Percentiles rank a stretch among this genome's conserved stretches.
These are phyloP conservation scores for Seiridium cupressi DNA, from an alignment of 2,329 filamentous ascomycete species.

Conservation along the genomic window DNA sequence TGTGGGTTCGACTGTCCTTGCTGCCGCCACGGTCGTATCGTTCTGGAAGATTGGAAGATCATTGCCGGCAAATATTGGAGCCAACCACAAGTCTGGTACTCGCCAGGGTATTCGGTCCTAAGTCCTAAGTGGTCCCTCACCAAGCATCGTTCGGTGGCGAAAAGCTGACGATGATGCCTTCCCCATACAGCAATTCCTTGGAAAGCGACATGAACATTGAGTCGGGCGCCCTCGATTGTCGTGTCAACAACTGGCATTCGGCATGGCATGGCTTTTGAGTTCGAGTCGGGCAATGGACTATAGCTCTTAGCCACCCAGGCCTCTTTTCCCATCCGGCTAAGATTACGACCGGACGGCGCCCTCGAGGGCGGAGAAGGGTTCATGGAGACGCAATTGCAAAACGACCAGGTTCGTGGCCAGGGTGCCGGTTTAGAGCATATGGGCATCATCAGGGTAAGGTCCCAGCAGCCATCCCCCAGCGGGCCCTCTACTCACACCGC, in stretches of 20 bases:
- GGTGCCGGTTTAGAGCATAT: not conserved
- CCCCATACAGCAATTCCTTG: slow-evolving; percentile 1
- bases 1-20: not conserved
- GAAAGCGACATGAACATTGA: not conserved
- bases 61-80: slow-evolving; percentile 7
- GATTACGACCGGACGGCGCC: too few species aligned
- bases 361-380: not conserved
- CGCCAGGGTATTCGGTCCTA: slow-evolving; percentile 5
- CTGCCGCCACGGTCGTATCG: not conserved
- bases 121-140: slow-evolving; percentile 5
- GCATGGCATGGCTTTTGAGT: not conserved
- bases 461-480: not conserved
- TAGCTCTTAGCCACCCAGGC: not conserved
- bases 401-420: not conserved
- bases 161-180: not conserved
- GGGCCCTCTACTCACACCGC: not conserved
- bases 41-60: slow-evolving; percentile 8
- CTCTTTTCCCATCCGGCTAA: too few species aligned
- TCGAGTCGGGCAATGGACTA: not conserved
- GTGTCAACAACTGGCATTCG: not conserved
- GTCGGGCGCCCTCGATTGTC: not conserved
- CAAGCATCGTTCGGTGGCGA: not conserved
- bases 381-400: not conserved
- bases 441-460: not conserved
- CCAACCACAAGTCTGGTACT: slow-evolving; percentile 4